Evolutionary conservation across 257 asterid species (phyloP).

Genomic region (Orobanche coerulescens): DNA sequence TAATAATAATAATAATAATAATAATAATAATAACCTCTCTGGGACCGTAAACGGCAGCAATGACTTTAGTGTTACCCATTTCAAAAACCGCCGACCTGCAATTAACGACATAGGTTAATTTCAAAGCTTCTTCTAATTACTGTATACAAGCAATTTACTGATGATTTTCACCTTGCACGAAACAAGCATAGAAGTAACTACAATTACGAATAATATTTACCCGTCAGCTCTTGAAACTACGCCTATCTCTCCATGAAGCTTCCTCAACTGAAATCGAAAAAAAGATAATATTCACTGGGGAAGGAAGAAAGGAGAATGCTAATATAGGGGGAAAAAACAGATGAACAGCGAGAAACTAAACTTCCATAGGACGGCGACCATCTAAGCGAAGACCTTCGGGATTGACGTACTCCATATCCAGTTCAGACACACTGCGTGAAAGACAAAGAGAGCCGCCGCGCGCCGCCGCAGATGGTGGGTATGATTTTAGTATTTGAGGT

Average conservation of each 20-base stretch:
- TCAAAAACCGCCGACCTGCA: conserved; percentile 93
- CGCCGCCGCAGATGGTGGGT: conserved; percentile 30
- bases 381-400: conserved; percentile 96
- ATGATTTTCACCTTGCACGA: not conserved
- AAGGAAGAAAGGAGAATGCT: not conserved
- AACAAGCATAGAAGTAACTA: not conserved
- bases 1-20: too few relatives aligned
- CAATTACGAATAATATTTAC: conserved; percentile 25
- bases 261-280: conserved; percentile 61
- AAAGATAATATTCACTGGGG: not conserved
- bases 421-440: not conserved
- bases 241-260: conserved; percentile 83
- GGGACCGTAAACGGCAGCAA: conserved; percentile 97
- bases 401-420: conserved; percentile 77
- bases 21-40: too few relatives aligned
- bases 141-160: not conserved
- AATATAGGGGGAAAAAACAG: not conserved
- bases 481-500: not conserved
- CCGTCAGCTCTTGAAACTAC: conserved; percentile 91
- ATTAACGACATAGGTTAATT: conserved; percentile 10
- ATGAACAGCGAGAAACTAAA: conserved; percentile 8
- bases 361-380: conserved; percentile 98
- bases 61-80: conserved; percentile 97
- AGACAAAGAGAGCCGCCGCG: conserved; percentile 20
- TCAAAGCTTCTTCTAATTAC: conserved; percentile 10